phyloP scores from a whole-genome alignment of 495 filamentous ascomycete species.

The Physcia stellaris region DNA sequence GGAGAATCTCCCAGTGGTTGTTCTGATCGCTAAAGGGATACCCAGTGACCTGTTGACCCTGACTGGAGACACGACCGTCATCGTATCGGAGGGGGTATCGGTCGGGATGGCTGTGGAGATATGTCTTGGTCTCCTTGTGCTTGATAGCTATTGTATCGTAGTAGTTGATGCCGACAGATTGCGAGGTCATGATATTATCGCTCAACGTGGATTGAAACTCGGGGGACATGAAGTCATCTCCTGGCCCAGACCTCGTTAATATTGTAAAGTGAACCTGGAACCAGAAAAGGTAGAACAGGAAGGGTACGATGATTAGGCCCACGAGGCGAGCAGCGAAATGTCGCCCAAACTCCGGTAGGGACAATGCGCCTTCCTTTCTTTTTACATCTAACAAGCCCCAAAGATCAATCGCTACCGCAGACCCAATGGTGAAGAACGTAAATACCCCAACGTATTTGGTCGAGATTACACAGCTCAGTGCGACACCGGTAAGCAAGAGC shows the following conservation, averaged over 20 bases:
- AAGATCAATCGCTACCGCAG: slow-evolving; percentile 82
- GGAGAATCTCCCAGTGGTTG: slow-evolving; percentile 94
- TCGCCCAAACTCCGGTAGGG: slow-evolving; percentile 65
- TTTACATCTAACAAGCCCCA: slow-evolving; percentile 90
- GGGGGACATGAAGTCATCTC: slow-evolving; percentile 97
- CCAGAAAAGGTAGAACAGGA: slow-evolving; percentile 98
- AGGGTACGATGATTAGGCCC: slow-evolving; percentile 77
- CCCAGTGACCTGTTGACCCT: slow-evolving; percentile 95
- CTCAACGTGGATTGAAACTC: slow-evolving; percentile 94
- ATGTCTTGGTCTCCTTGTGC: slow-evolving; percentile 95
- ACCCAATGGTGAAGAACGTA: slow-evolving; percentile 93
- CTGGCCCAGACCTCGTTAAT: slow-evolving; percentile 75
- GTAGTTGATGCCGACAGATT: slow-evolving; percentile 76
- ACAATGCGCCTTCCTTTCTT: slow-evolving; percentile 61
- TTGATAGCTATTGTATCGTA: slow-evolving; percentile 76
- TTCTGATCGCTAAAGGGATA: slow-evolving; percentile 98
- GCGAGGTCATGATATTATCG: slow-evolving; percentile 82
- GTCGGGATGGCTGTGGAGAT: slow-evolving; percentile 85
- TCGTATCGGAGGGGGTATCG: slow-evolving; percentile 89
- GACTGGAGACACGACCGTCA: slow-evolving; percentile 91
- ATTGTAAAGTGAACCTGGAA: slow-evolving; percentile 98
- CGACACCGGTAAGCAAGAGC: slow-evolving; percentile 87
- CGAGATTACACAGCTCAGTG: slow-evolving; percentile 92
- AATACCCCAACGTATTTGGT: slow-evolving; percentile 97
- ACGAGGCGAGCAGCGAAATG: slow-evolving; percentile 78